Evolutionary conservation across 768 basidiomycete species (phyloP), one percentile per base, ranked within the genome.

Genomic region (Leucosporidium creatinivorum): DNA sequence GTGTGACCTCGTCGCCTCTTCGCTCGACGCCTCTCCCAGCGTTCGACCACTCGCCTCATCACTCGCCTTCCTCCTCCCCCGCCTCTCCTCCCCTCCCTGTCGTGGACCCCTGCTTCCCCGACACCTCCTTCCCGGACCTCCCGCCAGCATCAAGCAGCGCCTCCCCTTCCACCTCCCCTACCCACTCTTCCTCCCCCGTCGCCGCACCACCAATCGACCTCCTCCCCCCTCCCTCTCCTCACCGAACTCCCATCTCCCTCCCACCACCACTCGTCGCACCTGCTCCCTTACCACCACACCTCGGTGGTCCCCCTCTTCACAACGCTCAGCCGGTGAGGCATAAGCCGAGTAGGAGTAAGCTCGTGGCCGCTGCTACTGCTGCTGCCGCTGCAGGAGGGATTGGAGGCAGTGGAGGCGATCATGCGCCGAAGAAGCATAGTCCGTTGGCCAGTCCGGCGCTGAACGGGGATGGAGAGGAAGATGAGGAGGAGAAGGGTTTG

Each of bases 221-320:
- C 26, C 23, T 55, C 30, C 66, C 66, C 8, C 67, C 67, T 7
- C 62, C 67, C 18, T 68, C 67, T 17, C 67, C 67, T 18, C 67
- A 58, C 26, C 50, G 44, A 1, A 36, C 23, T 7, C 57, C 67
- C 1, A 58, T 61, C 51, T 52, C 58, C 4, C 62, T 68, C 19
- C 68, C 63, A 23, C 63, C 59, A 6, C 65, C 65, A 25, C 30
- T 57, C 48, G 39, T 25, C 25, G 54, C 63, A 18, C 58, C 62
- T 4, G 63, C 63, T 19, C 58, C 63, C 15, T 25, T 66, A n/a
- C 65, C 65, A 1, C 65, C 58, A 30, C 65, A 66, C 44, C 58
- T 65, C 58, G 50, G 52, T 19, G 62, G 33, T 15, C 58, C 58
- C 4, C 44, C 58, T 12, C 58, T 58, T 21, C 58, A 58, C 25